Percentiles rank a stretch among this genome's conserved stretches.
These are phyloP conservation scores for Apiotrichum mycotoxinovorans DNA, from an alignment of 1,284 basidiomycete genomes.

Conservation along the genomic window DNA sequence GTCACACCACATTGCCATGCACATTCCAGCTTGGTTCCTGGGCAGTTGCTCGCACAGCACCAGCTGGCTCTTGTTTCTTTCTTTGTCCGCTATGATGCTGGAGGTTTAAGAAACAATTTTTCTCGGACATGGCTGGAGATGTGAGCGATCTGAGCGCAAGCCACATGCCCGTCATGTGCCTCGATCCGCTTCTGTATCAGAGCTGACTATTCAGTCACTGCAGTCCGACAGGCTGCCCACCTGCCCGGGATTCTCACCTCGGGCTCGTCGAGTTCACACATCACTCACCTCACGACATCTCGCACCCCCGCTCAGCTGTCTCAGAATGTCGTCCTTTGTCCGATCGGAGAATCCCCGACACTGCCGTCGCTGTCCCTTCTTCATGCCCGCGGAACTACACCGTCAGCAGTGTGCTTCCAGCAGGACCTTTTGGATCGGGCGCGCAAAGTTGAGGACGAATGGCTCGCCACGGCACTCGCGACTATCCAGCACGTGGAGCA, in stretches of 20 bases:
- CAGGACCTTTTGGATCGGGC: constrained; percentile 48
- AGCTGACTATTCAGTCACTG: constrained; percentile 28
- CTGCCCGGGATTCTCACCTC: constrained; percentile 32
- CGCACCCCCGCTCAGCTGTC: constrained; percentile 6
- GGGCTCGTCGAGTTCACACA: constrained; percentile 4
- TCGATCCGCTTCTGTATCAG: background rate
- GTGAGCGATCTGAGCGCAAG: background rate
- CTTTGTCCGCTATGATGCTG: too few relatives aligned
- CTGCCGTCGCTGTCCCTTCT: constrained; percentile 47
- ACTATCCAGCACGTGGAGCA: constrained; percentile 31
- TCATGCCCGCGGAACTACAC: constrained; percentile 42
- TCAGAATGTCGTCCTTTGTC: constrained; percentile 44
- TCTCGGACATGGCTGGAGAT: too few relatives aligned
- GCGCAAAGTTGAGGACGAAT: constrained; percentile 41
- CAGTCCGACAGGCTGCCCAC: constrained; percentile 37
- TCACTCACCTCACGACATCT: background rate
- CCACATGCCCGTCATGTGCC: background rate
- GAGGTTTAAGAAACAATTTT: too few relatives aligned
- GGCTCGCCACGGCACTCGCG: constrained; percentile 38
- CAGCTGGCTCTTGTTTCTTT: too few relatives aligned
- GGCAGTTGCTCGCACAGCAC: too few relatives aligned
- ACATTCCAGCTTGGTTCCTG: too few relatives aligned
- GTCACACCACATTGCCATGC: too few relatives aligned
- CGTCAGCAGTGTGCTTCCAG: constrained; percentile 49
- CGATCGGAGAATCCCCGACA: constrained; percentile 43